These are phyloP conservation scores for Nakazawaea holstii DNA, from an alignment of 805 yeast genomes.

Conservation along the genomic window DNA sequence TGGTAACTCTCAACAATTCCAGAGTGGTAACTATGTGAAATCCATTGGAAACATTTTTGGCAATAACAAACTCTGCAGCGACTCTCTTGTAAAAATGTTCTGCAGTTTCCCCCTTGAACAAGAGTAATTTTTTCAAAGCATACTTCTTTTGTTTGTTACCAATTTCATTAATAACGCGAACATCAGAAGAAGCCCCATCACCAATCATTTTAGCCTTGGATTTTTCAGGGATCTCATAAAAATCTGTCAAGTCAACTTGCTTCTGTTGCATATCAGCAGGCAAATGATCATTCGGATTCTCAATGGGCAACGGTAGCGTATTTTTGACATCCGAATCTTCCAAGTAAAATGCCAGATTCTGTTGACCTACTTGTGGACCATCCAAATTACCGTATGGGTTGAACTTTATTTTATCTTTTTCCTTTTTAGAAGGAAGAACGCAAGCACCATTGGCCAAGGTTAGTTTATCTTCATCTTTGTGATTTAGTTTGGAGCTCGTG, in stretches of 20 bases:
- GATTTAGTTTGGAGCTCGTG: background rate
- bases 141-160: slow-evolving; percentile 33
- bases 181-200: slow-evolving; percentile 69
- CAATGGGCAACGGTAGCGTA: slow-evolving; percentile 54
- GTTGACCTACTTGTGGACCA: slow-evolving; percentile 21
- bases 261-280: slow-evolving; percentile 49
- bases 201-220: slow-evolving; percentile 49
- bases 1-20: slow-evolving; percentile 51
- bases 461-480: background rate
- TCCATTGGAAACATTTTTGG: slow-evolving; percentile 46
- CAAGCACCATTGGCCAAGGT: background rate
- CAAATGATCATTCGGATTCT: slow-evolving; percentile 58
- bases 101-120: slow-evolving; percentile 57
- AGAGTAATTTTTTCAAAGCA: slow-evolving; percentile 62
- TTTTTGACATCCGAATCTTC: slow-evolving; percentile 35
- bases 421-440: background rate
- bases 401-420: too few relatives aligned
- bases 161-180: slow-evolving; percentile 40
- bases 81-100: slow-evolving; percentile 63
- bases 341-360: slow-evolving; percentile 22
- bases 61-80: slow-evolving; percentile 56
- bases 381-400: slow-evolving; percentile 60
- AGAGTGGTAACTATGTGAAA: slow-evolving; percentile 56
- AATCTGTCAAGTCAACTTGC: slow-evolving; percentile 44
- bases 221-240: slow-evolving; percentile 41